A percentile compares a stretch with the other conserved stretches of the same genome.
Evolutionary conservation across 768 basidiomycete genomes (phyloP).

Genomic region (Tulasnella sp.): DNA sequence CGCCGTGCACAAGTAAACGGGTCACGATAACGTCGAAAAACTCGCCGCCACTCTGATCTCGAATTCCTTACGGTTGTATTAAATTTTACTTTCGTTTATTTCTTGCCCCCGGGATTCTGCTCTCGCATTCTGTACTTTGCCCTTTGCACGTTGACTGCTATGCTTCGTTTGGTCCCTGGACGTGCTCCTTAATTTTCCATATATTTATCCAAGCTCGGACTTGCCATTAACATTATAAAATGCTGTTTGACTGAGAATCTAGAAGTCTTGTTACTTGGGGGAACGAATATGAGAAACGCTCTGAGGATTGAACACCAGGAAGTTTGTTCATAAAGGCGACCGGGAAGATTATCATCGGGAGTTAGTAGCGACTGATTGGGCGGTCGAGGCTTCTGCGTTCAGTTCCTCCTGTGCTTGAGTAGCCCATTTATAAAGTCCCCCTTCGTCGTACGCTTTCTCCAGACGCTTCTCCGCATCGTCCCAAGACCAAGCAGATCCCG

Average conservation of each 20-base stretch:
- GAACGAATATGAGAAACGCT: not conserved
- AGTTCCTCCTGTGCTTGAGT: not conserved
- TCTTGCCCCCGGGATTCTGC: not conserved
- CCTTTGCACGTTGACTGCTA: not conserved
- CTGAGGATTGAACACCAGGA: not conserved
- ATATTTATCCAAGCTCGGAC: not conserved
- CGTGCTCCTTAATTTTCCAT: not conserved
- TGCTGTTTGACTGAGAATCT: not conserved
- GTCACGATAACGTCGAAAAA: not conserved
- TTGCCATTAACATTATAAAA: not conserved
- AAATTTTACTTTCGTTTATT: not conserved
- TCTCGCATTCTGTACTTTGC: not conserved
- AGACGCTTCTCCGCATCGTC: conserved; percentile 13
- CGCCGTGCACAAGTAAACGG: not conserved
- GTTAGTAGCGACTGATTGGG: not conserved
- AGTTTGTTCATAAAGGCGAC: not conserved
- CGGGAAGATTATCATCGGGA: not conserved
- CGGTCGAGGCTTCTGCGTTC: not conserved
- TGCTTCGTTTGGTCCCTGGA: not conserved
- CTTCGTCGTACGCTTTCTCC: conserved; percentile 2
- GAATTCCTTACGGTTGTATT: not conserved
- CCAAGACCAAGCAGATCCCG: not conserved
- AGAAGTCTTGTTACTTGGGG: not conserved
- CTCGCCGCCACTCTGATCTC: not conserved
- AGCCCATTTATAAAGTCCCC: conserved; percentile 10